Evolutionary conservation across 192 early-diverging fungal genomes (phyloP), one percentile per base, ranked within the genome.

Genomic region (Rhizophagus clarus): DNA sequence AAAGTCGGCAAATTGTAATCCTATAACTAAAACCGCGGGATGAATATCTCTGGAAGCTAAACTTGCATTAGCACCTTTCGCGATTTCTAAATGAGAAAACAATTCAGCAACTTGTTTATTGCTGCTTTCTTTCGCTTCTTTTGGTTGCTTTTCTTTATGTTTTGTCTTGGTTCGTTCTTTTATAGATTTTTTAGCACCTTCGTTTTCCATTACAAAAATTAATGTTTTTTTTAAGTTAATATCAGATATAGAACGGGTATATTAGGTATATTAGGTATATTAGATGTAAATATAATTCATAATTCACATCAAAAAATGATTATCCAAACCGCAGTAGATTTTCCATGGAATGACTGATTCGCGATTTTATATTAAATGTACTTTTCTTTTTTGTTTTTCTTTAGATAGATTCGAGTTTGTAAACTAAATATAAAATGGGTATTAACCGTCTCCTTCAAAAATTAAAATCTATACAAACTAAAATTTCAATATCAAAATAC

Each of bases 381-480:
- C 9, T 42, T 42, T 42, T 42, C 9, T 42, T 6, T 10, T 10
- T 42, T 42, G 8, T 42, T 10, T 0, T 8, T 42, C 9, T 42
- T 42, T 42, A 1, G 34, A n/a, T n/a, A 34, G 34, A 3, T 34
- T 34, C 4, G 3, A 34, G 34, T 34, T 34, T 42, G 9, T 42
- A 15, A 56, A 5, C 15, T 4, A 56, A 56, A 20, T 20, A 56
- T 20, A 72, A 61, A 75, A 99, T 99, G 98, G 98, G 98, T 29
- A 98, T 99, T 75, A 80, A 86, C 37, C 94, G 95, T 4, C 90
- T 99, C 8, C 78, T 99, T 34, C 97, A 95, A 3, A 82, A 93
- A 7, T 85, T 98, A 42, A 93, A 94, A 72, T 89, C 90, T 6
- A 91, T 95, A 9, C 90, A 95, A 74, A 82, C 86, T 34, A 83